Conservation (phyloP, 345 rosid genomes). For the Acer negundo region DNA sequence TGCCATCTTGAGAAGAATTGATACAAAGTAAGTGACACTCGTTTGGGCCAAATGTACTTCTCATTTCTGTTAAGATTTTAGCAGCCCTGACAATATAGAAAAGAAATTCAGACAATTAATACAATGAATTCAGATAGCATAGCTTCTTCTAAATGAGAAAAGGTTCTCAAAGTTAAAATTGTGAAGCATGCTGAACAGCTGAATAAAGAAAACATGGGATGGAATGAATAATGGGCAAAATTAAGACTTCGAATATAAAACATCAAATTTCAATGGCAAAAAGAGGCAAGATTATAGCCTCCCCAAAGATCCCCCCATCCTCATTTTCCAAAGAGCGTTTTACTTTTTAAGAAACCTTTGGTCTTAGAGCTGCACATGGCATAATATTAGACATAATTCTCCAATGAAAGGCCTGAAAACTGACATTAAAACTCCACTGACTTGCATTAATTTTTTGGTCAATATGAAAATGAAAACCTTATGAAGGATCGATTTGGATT, state of each 20-base stretch:
- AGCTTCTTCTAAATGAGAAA: not conserved
- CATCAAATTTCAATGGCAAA: not conserved
- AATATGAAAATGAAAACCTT: not conserved
- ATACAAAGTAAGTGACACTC: constrained; percentile 83
- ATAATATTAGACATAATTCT: not conserved
- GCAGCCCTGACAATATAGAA: constrained; percentile 65
- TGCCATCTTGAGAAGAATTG: constrained; percentile 83
- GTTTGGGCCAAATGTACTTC: constrained; percentile 74
- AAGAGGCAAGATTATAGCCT: not conserved
- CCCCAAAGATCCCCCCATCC: not conserved
- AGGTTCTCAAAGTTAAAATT: not conserved
- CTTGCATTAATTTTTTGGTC: not conserved
- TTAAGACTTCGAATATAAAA: not conserved
- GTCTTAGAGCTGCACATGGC: not conserved
- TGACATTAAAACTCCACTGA: not conserved
- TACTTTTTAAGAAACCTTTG: not conserved
- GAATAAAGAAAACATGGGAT: not conserved
- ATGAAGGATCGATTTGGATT: not conserved
- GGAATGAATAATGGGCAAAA: constrained; percentile 7
- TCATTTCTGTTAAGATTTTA: constrained; percentile 82
- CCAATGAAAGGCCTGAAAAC: not conserved
- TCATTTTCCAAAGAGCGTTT: not conserved
- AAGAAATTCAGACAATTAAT: constrained; percentile 22
- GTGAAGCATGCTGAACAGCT: not conserved
- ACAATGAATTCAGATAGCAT: constrained; percentile 16